Base-by-base conservation (phyloP, 2,329 filamentous ascomycete genomes). In the Fusarium sacchari region DNA sequence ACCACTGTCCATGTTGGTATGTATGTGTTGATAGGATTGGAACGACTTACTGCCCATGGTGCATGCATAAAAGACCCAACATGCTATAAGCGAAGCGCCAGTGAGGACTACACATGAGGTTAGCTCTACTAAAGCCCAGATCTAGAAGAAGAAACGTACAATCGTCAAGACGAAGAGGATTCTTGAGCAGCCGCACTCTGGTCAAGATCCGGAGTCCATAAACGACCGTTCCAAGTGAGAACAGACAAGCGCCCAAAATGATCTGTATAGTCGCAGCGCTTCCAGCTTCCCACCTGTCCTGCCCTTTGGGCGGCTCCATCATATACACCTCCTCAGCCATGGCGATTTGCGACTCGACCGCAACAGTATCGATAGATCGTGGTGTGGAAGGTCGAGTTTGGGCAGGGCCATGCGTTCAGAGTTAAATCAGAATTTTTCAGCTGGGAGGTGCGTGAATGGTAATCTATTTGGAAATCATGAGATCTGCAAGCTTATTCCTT, bases 41-140 rank as follows among this genome's bases (percentile, higher is more conserved):
- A 7, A 42, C 12, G 3, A 71, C 72, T 55, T 53, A 76, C 74
- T 76, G 18, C 74, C 74, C 72, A 76, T 77, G 1, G 74, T 77
- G 17, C 74, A 75, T 5, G 64, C 74, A 34, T 76, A 77, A 17
- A 76, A 77, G 2, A 50, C 26, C 74, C 74, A 76, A 5, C 74
- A 76, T 6, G 72, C 67, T 32, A 75, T n/a, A 34, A 77, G 18
- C 14, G 72, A 66, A 5, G 72, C 74, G 9, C 74, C 74, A 3
- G 74, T 73, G 5, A 76, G 61, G 13, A 47, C 74, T 75, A 10
- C 0, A 6, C 4, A 15, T 22, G n/a, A 3, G 7, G 24, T 75
- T 12, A 76, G 63, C 17, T 13, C 10, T 5, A 5, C 11, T 2
- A 1, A 3, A 1, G 2, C 7, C 2, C 0, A 6, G 2, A 2